Percentiles rank a stretch among this genome's conserved stretches.
phyloP scores from a whole-genome alignment of 371 early-diverging fungal species.

The Apophysomyces trapeziformis region DNA sequence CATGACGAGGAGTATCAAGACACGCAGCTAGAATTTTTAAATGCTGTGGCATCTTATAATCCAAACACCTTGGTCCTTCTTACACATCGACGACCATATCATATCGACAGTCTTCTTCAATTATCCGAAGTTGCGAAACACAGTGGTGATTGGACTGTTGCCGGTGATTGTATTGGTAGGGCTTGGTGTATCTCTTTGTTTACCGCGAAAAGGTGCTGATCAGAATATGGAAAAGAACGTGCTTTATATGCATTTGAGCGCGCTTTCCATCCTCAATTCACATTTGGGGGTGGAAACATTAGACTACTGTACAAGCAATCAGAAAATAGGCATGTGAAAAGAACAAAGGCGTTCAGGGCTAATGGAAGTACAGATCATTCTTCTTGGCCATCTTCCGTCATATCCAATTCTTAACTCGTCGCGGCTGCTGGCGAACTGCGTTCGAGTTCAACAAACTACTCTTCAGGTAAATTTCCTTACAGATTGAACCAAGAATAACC shows the following conservation, averaged over 20 bases:
- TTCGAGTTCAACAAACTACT: constrained; percentile 88
- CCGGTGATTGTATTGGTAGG: constrained; percentile 76
- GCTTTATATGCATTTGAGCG: constrained; percentile 84
- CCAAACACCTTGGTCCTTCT: constrained; percentile 75
- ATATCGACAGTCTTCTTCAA: constrained; percentile 84
- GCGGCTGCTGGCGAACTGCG: constrained; percentile 93
- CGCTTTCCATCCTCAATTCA: constrained; percentile 83
- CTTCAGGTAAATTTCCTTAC: constrained; percentile 34
- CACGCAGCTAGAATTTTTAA: constrained; percentile 74
- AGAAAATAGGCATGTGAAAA: constrained; percentile 67
- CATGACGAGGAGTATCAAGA: constrained; percentile 77
- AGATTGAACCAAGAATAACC: constrained; percentile 5
- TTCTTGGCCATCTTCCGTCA: constrained; percentile 86
- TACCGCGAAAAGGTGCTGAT: constrained; percentile 15
- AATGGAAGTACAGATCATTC: constrained; percentile 53
- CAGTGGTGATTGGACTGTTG: constrained; percentile 75
- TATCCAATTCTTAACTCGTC: constrained; percentile 79
- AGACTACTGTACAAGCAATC: constrained; percentile 71
- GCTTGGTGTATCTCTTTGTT: neutral
- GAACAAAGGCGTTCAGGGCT: neutral
- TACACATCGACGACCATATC: constrained; percentile 81
- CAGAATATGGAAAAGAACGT: constrained; percentile 57
- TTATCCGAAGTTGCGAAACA: constrained; percentile 85
- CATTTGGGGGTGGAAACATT: constrained; percentile 67
- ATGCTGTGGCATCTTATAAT: constrained; percentile 74